Conservation (phyloP, 176 grass and related monocot genomes). For the Hyparrhenia diplandra region DNA sequence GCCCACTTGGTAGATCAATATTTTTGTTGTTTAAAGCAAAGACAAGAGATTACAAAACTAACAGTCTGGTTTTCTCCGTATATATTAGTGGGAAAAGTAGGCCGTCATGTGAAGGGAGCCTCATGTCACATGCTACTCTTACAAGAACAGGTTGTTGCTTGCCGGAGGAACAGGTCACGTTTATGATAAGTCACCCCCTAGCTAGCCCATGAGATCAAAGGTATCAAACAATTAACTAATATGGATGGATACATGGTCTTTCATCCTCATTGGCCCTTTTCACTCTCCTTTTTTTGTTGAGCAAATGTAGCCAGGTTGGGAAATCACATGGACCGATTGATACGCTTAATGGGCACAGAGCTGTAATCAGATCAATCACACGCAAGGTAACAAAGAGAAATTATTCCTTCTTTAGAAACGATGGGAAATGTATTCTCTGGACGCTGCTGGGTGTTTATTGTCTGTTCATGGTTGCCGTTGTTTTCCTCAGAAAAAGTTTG, state of each 20-base stretch:
- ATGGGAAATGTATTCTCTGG: constrained; percentile 5
- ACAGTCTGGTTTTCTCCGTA: constrained; percentile 22
- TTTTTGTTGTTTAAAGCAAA: constrained; percentile 50
- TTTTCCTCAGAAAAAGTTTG: background rate
- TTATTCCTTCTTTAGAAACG: constrained; percentile 15
- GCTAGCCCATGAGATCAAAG: constrained; percentile 29
- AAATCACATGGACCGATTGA: constrained; percentile 54
- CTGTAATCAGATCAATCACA: constrained; percentile 38
- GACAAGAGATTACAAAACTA: constrained; percentile 47
- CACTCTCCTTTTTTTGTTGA: constrained; percentile 23
- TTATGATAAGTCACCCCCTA: constrained; percentile 10
- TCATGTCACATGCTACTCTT: constrained; percentile 49
- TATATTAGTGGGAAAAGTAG: constrained; percentile 38
- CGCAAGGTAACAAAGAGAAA: background rate
- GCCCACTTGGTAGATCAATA: constrained; percentile 26
- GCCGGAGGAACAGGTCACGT: constrained; percentile 48
- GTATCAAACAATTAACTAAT: constrained; percentile 7
- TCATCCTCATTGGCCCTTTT: constrained; percentile 16
- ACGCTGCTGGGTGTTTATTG: constrained; percentile 20
- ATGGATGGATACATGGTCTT: background rate
- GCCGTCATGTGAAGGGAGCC: constrained; percentile 55
- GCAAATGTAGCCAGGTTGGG: constrained; percentile 46
- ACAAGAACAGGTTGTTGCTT: constrained; percentile 58
- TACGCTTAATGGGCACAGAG: constrained; percentile 8
- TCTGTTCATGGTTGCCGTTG: background rate